Evolutionary conservation across 2,329 filamentous ascomycete genomes (phyloP).

Genomic region (Penicillium sp.): DNA sequence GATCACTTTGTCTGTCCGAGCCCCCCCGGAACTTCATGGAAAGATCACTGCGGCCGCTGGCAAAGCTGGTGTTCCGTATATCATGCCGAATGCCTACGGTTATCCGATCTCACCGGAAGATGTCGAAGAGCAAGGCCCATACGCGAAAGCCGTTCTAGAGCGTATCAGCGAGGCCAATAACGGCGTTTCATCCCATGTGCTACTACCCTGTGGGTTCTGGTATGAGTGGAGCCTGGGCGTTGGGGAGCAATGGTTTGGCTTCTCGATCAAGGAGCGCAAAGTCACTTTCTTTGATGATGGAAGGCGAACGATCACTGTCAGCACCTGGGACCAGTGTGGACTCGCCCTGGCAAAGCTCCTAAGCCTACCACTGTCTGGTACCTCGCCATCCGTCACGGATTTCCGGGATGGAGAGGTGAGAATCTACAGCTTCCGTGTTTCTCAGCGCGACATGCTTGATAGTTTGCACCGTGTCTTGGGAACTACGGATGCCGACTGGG

Average conservation of each 20-base stretch:
- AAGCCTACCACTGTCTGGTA: constrained; percentile 42
- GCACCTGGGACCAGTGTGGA: constrained; percentile 59
- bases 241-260: constrained; percentile 42
- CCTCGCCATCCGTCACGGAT: constrained; percentile 33
- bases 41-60: constrained; percentile 56
- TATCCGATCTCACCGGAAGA: constrained; percentile 26
- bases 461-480: constrained; percentile 56
- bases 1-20: constrained; percentile 50
- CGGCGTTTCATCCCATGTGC: constrained; percentile 42
- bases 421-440: constrained; percentile 56
- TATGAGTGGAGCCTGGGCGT: constrained; percentile 51
- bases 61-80: constrained; percentile 52
- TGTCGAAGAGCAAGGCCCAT: constrained; percentile 26
- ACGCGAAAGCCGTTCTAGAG: constrained; percentile 23
- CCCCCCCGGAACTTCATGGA: constrained; percentile 44
- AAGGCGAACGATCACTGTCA: constrained; percentile 53
- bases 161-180: constrained; percentile 34
- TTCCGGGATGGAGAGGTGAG: constrained; percentile 48
- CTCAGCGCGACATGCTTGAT: constrained; percentile 63
- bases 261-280: constrained; percentile 46
- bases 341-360: constrained; percentile 53
- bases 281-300: constrained; percentile 56
- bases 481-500: constrained; percentile 59
- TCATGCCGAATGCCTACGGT: constrained; percentile 53
- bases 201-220: constrained; percentile 50